Evolutionary conservation across 345 rosid genomes (phyloP), one percentile per base, ranked within the genome.

Genomic region (Gossypium mustelinum): DNA sequence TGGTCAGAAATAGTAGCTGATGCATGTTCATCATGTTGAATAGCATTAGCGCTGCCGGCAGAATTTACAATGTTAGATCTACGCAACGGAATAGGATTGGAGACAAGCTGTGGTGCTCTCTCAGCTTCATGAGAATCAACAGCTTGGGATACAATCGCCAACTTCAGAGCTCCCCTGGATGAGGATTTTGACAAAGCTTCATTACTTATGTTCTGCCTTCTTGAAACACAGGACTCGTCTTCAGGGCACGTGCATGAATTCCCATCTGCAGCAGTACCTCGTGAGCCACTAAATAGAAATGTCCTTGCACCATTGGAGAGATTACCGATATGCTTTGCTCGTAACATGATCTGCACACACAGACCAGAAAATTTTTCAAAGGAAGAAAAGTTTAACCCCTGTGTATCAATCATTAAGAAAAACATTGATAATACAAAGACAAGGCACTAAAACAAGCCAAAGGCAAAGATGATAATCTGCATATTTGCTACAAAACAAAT

Each of bases 251-350:
- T 75, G 79, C 94, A 86, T 27, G 97, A 85, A 82, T 77, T 89
- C 55, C 94, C 98, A 84, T 89, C 97, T 24, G 88, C 78, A 43
- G 85, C 79, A 80, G 84, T 79, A 70, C 86, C 81, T 64, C 92
- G 84, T 29, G 98, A 78, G 50, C 97, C 97, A 80, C 72, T 76
- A 7, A 94, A 78, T 20, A 92, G 82, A 82, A 88, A 85, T 43
- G 90, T 84, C 75, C 97, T 84, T 39, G 97, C 94, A 73, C 79
- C 82, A 75, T 82, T 88, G 79, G 97, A 92, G 77, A 94, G 89
- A 75, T 82, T 90, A 77, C 85, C 74, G 51, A 94, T 62, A 24
- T 84, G 92, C 86, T 94, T 92, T 72, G 93, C 83, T 50, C 97
- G 86, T 77, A 90, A 71, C 98, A 94, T 92, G 76, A 74, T 85